Conservation (phyloP, 1,139 yeast species). For the Diutina ranongensis region DNA sequence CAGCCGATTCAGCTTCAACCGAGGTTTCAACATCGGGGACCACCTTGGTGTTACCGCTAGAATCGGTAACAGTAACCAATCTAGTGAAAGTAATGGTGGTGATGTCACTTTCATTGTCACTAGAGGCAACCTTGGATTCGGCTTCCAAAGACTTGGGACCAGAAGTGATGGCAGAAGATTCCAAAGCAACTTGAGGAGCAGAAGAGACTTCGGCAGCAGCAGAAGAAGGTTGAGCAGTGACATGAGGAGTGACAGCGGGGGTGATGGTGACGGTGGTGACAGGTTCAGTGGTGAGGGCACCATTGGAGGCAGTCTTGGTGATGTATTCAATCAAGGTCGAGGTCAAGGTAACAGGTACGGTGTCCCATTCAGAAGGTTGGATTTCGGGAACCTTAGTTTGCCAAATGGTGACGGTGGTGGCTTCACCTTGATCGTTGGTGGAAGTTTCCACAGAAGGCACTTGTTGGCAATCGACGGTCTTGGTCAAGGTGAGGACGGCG, state of each 20-base stretch:
- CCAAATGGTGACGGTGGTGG: neutral
- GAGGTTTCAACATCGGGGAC: neutral
- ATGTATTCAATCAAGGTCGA: neutral
- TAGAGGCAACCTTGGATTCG: neutral
- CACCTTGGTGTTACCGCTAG: neutral
- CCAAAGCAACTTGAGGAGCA: neutral
- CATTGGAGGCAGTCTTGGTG: neutral
- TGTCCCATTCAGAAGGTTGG: neutral
- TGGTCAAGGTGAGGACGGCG: slow-evolving; percentile 4
- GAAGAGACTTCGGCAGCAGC: neutral
- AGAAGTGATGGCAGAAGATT: neutral
- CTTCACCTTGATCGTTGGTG: neutral
- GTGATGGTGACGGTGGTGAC: neutral
- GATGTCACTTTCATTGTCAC: neutral
- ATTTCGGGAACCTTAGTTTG: neutral
- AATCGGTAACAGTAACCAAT: neutral
- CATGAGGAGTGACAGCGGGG: neutral
- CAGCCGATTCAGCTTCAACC: neutral
- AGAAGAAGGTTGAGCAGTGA: too few species aligned
- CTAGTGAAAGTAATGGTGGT: slow-evolving; percentile 1
- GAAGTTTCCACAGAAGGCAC: neutral
- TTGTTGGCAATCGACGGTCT: neutral
- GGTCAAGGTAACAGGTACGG: slow-evolving; percentile 6
- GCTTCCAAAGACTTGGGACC: neutral
- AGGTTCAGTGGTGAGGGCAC: neutral